phyloP scores from a whole-genome alignment of 1,284 basidiomycete species.

The Pascua guehoae region DNA sequence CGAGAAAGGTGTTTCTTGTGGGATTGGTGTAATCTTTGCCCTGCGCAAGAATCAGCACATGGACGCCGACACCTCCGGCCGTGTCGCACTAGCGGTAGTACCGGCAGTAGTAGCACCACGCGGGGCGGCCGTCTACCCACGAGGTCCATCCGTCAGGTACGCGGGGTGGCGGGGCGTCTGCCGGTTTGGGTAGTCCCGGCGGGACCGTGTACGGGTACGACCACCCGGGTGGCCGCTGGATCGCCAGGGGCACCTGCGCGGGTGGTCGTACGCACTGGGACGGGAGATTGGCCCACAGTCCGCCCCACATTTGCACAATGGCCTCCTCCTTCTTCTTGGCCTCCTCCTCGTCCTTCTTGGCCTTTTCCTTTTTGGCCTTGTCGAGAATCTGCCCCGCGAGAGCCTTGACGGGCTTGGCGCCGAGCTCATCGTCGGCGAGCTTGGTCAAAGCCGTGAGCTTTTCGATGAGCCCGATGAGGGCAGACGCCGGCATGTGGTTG shows the following conservation, averaged over 20 bases:
- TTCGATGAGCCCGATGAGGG: conserved; percentile 24
- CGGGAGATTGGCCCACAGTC: conserved; percentile 13
- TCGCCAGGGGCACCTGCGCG: background rate
- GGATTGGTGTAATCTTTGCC: no score
- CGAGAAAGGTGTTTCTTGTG: no score
- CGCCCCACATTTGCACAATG: conserved; percentile 11
- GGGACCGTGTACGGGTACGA: conserved; percentile 3
- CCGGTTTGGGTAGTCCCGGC: background rate
- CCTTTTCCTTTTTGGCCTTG: conserved; percentile 25
- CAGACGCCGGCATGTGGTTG: conserved; percentile 21
- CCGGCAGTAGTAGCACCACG: no score
- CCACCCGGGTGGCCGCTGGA: background rate
- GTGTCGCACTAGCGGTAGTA: no score
- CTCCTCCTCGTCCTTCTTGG: conserved; percentile 30
- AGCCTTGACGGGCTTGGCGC: conserved; percentile 29
- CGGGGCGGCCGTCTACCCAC: conserved; percentile 2
- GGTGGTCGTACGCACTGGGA: background rate
- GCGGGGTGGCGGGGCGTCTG: conserved; percentile 3
- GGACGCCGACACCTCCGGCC: no score
- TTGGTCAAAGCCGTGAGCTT: conserved; percentile 26
- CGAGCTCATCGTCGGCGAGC: conserved; percentile 22
- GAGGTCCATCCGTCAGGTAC: conserved; percentile 10
- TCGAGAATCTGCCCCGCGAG: conserved; percentile 31
- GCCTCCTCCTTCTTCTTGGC: conserved; percentile 34
- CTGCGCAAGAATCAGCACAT: no score